Base-by-base conservation (phyloP, 2,329 filamentous ascomycete genomes). In the Stagonosporopsis rhizophila region DNA sequence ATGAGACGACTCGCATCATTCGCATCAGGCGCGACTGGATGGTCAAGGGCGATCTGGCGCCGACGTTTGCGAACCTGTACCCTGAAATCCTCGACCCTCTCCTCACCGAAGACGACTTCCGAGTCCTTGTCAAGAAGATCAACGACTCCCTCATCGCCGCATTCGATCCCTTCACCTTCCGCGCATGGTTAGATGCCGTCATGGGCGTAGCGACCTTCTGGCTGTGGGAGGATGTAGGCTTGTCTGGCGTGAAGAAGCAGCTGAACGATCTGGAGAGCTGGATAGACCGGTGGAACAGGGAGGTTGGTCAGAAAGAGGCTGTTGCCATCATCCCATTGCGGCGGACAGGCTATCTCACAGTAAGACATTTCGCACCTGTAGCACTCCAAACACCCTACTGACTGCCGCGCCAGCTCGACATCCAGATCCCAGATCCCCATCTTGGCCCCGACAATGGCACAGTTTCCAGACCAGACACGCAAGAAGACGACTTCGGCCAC, bases 21-120 rank as follows among this genome's bases (percentile, higher is more conserved):
- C 89, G 95, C 15, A 89, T 99, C 60, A 88, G 89, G 55, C 85
- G 95, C 38, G 95, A 99, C 76, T 99, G 93, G 90, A 88, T 98
- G 78, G 77, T 93, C 27, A 85, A 88, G 58, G 95, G 94, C 32
- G 95, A 99, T 75, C 80, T 96, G 25, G 94, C 93, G 1, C 95
- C 95, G 0, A 92, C 93, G 0, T 98, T 96, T 73, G 95, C 91
- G 15, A 97, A 98, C 68, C 82, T 97, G 2, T 99, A 99, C 69
- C 95, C 95, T 0, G 95, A 99, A 73, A 96, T 99, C 55, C 81
- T 99, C 7, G 93, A 97, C 64, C 91, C 92, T 0, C 86, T 93
- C 28, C 79, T 99, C 39, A 84, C 86, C 1, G 95, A 99, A 75
- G 88, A 89, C 56, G 91, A 96, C 67, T 99, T 99, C 71, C 87